phyloP scores from a whole-genome alignment of 495 filamentous ascomycete genomes.

The Amphirosellinia nigrospora region DNA sequence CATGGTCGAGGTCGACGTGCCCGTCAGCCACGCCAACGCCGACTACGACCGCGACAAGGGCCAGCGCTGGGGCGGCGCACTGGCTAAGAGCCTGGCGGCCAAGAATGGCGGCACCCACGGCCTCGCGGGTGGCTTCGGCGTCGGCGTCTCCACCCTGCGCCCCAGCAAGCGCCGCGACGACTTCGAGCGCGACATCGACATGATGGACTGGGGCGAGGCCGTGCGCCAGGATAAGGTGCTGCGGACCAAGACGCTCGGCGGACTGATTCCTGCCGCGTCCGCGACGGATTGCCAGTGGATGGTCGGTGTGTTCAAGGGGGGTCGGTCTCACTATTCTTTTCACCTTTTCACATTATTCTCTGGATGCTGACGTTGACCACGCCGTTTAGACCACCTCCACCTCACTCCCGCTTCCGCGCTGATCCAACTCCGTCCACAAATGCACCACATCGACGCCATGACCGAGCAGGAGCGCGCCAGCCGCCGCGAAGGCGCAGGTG shows the following conservation, averaged over 20 bases:
- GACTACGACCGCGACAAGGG: conserved; percentile 57
- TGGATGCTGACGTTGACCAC: neutral
- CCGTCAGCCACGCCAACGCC: conserved; percentile 43
- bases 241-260: conserved; percentile 51
- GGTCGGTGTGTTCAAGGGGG: conserved; percentile 57
- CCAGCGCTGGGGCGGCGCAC: conserved; percentile 49
- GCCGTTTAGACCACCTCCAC: conserved; percentile 49
- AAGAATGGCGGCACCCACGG: conserved; percentile 56
- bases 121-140: conserved; percentile 54
- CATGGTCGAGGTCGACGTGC: conserved; percentile 57
- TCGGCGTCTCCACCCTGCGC: conserved; percentile 38
- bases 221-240: conserved; percentile 51
- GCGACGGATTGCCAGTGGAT: conserved; percentile 48
- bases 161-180: conserved; percentile 37
- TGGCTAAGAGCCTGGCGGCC: conserved; percentile 48
- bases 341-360: neutral
- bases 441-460: conserved; percentile 55
- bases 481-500: conserved; percentile 35
- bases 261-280: conserved; percentile 43
- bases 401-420: conserved; percentile 53
- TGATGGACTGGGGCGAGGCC: conserved; percentile 53
- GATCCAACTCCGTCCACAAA: conserved; percentile 53
- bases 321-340: conserved; percentile 35
- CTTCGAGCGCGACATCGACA: conserved; percentile 38
- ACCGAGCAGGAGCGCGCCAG: conserved; percentile 50